phyloP scores from a whole-genome alignment of 176 grass and related monocot genomes.

The Miscanthus lutarioriparius region DNA sequence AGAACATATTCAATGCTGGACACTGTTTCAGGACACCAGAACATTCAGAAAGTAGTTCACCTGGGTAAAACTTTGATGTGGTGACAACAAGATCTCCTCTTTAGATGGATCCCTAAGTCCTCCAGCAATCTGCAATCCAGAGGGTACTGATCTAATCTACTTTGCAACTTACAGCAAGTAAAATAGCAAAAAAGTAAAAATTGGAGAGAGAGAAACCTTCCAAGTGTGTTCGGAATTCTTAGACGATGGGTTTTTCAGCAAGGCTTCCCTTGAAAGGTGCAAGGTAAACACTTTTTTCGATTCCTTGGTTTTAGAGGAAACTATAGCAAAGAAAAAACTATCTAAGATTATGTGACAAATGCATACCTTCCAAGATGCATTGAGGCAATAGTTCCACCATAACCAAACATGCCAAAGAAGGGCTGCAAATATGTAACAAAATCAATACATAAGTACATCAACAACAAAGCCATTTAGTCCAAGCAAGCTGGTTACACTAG shows the following conservation, averaged over 20 bases:
- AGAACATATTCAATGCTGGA: neutral
- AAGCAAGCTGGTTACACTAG: neutral
- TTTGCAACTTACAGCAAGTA: constrained; percentile 4
- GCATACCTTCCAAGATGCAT: constrained; percentile 63
- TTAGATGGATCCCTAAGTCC: constrained; percentile 47
- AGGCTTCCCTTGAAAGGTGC: constrained; percentile 48
- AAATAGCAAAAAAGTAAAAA: neutral
- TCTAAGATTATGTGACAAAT: neutral
- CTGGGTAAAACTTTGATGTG: constrained; percentile 55
- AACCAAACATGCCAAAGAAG: constrained; percentile 64
- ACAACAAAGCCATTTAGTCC: neutral
- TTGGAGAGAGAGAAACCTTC: constrained; percentile 36
- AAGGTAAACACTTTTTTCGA: constrained; percentile 52
- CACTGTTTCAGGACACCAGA: neutral
- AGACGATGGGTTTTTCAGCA: constrained; percentile 33
- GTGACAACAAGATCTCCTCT: constrained; percentile 46
- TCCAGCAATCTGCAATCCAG: constrained; percentile 46
- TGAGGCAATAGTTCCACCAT: constrained; percentile 53
- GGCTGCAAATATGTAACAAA: constrained; percentile 44
- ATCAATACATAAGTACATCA: neutral
- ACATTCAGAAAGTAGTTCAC: constrained; percentile 15
- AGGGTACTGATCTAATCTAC: constrained; percentile 1
- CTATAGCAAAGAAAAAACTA: constrained; percentile 11
- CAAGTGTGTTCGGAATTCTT: constrained; percentile 27
- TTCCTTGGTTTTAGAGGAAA: constrained; percentile 59